Evolutionary conservation across 306 rosid genomes (phyloP), one percentile per base, ranked within the genome.

Genomic region (Lathyrus tuberosus): DNA sequence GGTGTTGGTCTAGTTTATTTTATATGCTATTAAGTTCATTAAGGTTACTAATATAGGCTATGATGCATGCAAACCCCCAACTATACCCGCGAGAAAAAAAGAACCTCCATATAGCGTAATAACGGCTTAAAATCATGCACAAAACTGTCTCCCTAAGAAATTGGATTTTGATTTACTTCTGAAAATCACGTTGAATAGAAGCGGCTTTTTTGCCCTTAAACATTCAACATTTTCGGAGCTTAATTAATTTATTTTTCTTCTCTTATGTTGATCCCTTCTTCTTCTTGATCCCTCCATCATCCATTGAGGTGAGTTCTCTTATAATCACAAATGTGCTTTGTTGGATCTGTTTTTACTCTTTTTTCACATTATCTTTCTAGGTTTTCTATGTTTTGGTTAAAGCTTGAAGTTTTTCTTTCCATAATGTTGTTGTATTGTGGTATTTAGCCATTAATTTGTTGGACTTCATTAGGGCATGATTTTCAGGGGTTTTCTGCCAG

Each of bases 261-360:
- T 54, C n/a, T 43, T 43, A 43, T 35, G 40, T 51, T 51, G 14
- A 51, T 51, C 57, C 0, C n/a, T 60, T 60, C 57, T 71, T 60
- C 57, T 71, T 35, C 4, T 70, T 74, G 83, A 77, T 80, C 52
- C 77, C 78, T 73, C 82, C 81, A 52, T 61, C 30, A 54, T 74
- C 71, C 82, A 54, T 86, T 84, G 75, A 63, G 76, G 86, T 77
- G 68, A 75, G 82, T 86, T 73, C 38, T 75, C 31, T 72, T 78
- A 53, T 80, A 79, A 72, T 69, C 79, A 38, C 75, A 48, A 67
- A 15, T 67, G 15, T 69, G 71, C 70, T 64, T 37, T 16, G 73
- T 82, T 86, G 78, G 78, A 83, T 84, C 84, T 62, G 26, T 76
- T 83, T 77, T 74, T 73, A 69, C 77, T 70, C 71, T 77, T 74